Conservation (phyloP, 208 protist genomes). For the Wallacemonas sp. region DNA sequence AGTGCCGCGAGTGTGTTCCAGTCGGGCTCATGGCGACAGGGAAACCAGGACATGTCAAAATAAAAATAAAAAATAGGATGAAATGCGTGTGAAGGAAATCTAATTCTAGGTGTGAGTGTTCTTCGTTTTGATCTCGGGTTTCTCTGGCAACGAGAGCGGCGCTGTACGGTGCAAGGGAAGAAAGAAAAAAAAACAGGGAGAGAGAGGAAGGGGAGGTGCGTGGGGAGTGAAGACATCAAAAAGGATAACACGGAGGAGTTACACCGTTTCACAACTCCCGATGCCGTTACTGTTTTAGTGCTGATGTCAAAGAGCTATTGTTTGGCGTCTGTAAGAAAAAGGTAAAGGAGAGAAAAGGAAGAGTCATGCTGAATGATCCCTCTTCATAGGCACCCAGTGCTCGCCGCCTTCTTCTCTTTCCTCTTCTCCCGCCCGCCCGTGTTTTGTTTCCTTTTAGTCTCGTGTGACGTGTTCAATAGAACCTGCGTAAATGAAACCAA, state of each 20-base stretch:
- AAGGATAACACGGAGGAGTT: background rate
- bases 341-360: too few relatives aligned
- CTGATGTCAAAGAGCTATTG: background rate
- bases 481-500: background rate
- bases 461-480: background rate
- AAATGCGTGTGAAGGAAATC: too few relatives aligned
- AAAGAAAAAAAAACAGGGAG: background rate
- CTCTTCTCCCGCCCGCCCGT: too few relatives aligned
- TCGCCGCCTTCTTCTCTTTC: too few relatives aligned
- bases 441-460: too few relatives aligned
- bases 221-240: background rate
- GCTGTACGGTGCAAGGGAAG: too few relatives aligned
- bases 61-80: too few relatives aligned
- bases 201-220: background rate
- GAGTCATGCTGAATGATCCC: background rate
- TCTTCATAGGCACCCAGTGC: background rate
- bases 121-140: background rate
- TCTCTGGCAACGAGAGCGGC: background rate
- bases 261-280: background rate
- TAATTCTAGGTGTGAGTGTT: background rate
- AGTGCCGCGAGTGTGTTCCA: conserved; percentile 4
- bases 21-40: background rate
- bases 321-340: background rate
- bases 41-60: background rate
- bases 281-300: background rate